phyloP scores from a whole-genome alignment of 2,329 filamentous ascomycete species.

The Penicillium sp. region DNA sequence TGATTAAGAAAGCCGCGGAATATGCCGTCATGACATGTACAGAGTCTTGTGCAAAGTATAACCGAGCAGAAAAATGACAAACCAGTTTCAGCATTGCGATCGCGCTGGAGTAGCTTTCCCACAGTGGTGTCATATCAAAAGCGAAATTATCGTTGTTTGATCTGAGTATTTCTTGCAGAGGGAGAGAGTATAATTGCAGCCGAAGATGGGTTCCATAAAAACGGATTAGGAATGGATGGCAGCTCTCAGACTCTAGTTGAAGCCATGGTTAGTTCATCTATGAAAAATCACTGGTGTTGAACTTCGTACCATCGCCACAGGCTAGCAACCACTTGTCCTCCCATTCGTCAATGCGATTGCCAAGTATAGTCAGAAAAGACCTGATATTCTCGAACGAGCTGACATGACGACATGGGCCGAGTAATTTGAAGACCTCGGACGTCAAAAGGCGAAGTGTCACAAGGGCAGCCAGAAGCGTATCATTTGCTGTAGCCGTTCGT shows the following conservation, averaged over 20 bases:
- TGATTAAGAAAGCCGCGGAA: slow-evolving; percentile 36
- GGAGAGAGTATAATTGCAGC: slow-evolving; percentile 35
- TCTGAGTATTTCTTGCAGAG: slow-evolving; percentile 29
- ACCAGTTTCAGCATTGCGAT: slow-evolving; percentile 32
- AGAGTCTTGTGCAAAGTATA: slow-evolving; percentile 41
- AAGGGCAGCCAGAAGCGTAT: slow-evolving; percentile 33
- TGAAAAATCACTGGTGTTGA: too few relatives aligned
- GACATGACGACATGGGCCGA: slow-evolving; percentile 12
- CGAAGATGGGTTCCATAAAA: slow-evolving; percentile 39
- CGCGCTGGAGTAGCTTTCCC: slow-evolving; percentile 20
- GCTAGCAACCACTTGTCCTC: slow-evolving; percentile 6
- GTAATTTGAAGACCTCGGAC: slow-evolving; percentile 27
- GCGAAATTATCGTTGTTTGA: slow-evolving; percentile 18
- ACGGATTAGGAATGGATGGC: slow-evolving; percentile 34
- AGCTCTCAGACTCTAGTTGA: slow-evolving; percentile 18
- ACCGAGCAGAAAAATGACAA: slow-evolving; percentile 23
- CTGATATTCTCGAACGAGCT: not conserved
- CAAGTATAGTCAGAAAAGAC: slow-evolving; percentile 6
- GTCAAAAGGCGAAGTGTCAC: slow-evolving; percentile 36
- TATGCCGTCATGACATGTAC: slow-evolving; percentile 43
- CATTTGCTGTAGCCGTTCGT: slow-evolving; percentile 26
- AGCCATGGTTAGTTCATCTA: too few relatives aligned
- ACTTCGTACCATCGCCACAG: not conserved
- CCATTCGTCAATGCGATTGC: slow-evolving; percentile 12
- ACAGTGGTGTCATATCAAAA: slow-evolving; percentile 22